Base-by-base conservation (phyloP, 228 moss, liverwort and hornwort species). In the Sphagnum magellanicum region DNA sequence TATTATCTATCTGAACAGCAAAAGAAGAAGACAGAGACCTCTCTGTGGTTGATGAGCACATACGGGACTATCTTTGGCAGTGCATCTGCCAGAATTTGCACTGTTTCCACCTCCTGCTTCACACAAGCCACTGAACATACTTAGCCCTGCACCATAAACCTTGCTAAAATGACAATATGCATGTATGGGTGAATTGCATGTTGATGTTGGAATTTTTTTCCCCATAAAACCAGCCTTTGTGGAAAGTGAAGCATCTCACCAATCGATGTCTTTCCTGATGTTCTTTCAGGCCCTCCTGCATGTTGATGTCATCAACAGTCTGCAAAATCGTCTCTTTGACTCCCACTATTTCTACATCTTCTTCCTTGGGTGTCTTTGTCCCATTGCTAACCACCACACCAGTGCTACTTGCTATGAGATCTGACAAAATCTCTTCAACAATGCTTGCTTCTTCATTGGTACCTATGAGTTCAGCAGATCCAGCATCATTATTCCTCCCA, bases 1-100 rank as follows among this genome's bases (percentile, higher is more conserved):
- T 32, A 32, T 32, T 32, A 32, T 32, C 32, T 32, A 32, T 32
- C 32, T 32, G 32, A 32, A 32, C 32, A 32, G 32, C 32, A 55
- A 12, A 55, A 12, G 55, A 12, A 4, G 55, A 49, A n/a, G 8
- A 71, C 16, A 66, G 51, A 8, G 62, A 91, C 91, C 91, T 98
- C 93, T 69, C 98, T 85, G 72, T 98, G 94, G 70, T 98, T 98
- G 77, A 98, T 98, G 57, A 98, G 87, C 64, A 93, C 98, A 68
- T 98, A 98, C 4, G 98, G 98, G 58, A 93, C 92, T 68, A 98
- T 98, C 77, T 90, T 91, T 52, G 98, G 98, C 75, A 98, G 79
- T 67, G 93, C 80, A 67, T 92, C 93, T 67, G 93, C 93, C 67
- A 98, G 84, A 70, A 98, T 87, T 78, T 83, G 89, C 63, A 98